phyloP scores from a whole-genome alignment of 805 yeast species.

The Saccharomycodes ludwigii region DNA sequence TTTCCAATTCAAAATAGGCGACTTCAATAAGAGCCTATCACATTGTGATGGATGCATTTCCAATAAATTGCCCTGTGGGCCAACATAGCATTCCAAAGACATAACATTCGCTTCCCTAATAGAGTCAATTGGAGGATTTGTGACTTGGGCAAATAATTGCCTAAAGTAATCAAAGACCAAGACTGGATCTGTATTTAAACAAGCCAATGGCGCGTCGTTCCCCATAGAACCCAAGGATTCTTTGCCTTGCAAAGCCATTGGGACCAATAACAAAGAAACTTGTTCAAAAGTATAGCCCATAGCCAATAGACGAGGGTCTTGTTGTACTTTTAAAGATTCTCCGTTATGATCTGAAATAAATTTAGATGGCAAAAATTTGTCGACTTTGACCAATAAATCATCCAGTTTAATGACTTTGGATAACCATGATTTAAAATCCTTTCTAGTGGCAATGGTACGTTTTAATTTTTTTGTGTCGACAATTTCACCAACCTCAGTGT shows the following conservation, averaged over 20 bases:
- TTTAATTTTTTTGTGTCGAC: slow-evolving; percentile 91
- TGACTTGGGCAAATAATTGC: slow-evolving; percentile 94
- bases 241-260: slow-evolving; percentile 87
- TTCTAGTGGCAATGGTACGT: slow-evolving; percentile 60
- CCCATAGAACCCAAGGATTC: slow-evolving; percentile 99
- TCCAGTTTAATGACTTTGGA: slow-evolving; percentile 76
- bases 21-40: slow-evolving; percentile 67
- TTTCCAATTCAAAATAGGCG: slow-evolving; percentile 67
- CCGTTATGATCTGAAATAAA: slow-evolving; percentile 15
- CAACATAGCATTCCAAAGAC: slow-evolving; percentile 94
- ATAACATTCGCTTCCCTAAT: slow-evolving; percentile 93
- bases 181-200: slow-evolving; percentile 86
- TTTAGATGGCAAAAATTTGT: slow-evolving; percentile 21
- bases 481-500: slow-evolving; percentile 82
- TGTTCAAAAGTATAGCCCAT: slow-evolving; percentile 95
- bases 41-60: slow-evolving; percentile 91
- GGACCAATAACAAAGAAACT: slow-evolving; percentile 67
- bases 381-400: slow-evolving; percentile 51
- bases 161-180: slow-evolving; percentile 87
- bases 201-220: slow-evolving; percentile 91
- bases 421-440: slow-evolving; percentile 91
- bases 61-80: slow-evolving; percentile 90
- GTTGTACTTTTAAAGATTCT: slow-evolving; percentile 36
- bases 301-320: slow-evolving; percentile 74
- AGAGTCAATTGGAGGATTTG: slow-evolving; percentile 98